Evolutionary conservation across 768 basidiomycete genomes (phyloP), one percentile per base, ranked within the genome.

Genomic region (Collybia nuda): DNA sequence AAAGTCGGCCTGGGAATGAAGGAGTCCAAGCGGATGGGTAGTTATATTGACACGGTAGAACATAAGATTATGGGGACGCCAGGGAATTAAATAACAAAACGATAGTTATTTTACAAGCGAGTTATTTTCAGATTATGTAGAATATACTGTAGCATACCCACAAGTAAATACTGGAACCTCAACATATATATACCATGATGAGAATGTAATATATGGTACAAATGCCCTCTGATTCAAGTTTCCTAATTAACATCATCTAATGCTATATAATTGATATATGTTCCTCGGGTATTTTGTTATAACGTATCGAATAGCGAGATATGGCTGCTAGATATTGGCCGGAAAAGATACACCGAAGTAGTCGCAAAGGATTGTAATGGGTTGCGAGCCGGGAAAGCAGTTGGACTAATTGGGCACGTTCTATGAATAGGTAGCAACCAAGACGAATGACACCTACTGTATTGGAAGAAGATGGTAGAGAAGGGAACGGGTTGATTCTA

Each of bases 331-430:
- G 67, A 49, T 76, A 66, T 52, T 71, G 69, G 1, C 83, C 83
- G 9, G 66, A 65, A 41, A 84, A 61, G 17, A 85, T 62, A 48
- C 68, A 71, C 54, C 69, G 75, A 39, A 80, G 62, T 19, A 85
- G 64, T 19, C 81, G 78, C 40, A 84, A 61, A 0, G 84, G 83
- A 56, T 81, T 81, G 60, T 85, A 85, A 57, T 84, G 80, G 26
- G 59, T 68, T 23, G 75, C 73, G 3, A 85, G 73, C 29, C 71
- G 71, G 7, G 67, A 67, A 70, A 78, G 79, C 6, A 85, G 67
- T 29, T 69, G 72, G 36, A 72, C 84, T 85, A 5, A 49, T 14
- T 22, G 8, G 22, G 40, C 26, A 24, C 26, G 46, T 32, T 21
- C 28, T 40, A 35, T 23, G 32, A 23, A 22, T 5, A 40, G 15